Percentiles rank a stretch among this genome's conserved stretches.
phyloP scores from a whole-genome alignment of 495 filamentous ascomycete species.

The Lophiostoma macrostomum region DNA sequence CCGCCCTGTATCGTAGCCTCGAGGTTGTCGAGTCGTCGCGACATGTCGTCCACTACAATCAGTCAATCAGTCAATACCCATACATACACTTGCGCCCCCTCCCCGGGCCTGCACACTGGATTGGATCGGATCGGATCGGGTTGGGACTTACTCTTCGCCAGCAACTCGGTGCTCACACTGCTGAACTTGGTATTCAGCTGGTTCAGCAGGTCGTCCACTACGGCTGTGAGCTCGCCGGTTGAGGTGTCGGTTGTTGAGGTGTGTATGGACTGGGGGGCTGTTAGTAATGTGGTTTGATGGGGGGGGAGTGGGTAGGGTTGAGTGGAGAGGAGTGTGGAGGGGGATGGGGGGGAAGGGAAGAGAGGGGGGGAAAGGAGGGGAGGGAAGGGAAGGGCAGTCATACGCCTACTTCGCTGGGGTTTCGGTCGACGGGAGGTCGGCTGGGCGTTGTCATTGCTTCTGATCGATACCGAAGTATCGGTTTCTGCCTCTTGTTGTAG shows the following conservation, averaged over 20 bases:
- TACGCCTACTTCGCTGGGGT: too few species aligned
- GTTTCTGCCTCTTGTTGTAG: too few species aligned
- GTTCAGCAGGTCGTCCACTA: slow-evolving; percentile 81
- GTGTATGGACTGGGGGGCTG: background rate
- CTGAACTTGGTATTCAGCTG: slow-evolving; percentile 81
- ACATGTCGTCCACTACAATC: slow-evolving; percentile 88
- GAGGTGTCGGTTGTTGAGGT: slow-evolving; percentile 13
- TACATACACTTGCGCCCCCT: background rate
- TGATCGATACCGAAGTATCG: too few species aligned
- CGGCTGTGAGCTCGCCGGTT: slow-evolving; percentile 65
- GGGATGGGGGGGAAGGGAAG: background rate
- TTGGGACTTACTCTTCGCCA: slow-evolving; percentile 84
- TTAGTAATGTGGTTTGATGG: slow-evolving; percentile 3
- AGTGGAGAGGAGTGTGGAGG: too few species aligned
- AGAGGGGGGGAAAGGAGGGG: too few species aligned
- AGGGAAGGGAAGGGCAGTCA: too few species aligned
- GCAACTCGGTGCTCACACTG: slow-evolving; percentile 75
- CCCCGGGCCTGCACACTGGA: too few species aligned
- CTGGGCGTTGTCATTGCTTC: too few species aligned
- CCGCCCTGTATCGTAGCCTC: slow-evolving; percentile 66
- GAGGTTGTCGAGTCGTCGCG: slow-evolving; percentile 78
- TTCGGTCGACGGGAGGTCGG: too few species aligned
- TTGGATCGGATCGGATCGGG: too few species aligned
- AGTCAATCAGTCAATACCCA: background rate
- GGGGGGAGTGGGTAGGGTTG: background rate